These are phyloP conservation scores for Aegilops bicornis DNA, from an alignment of 176 grass and related monocot genomes.

Conservation along the genomic window DNA sequence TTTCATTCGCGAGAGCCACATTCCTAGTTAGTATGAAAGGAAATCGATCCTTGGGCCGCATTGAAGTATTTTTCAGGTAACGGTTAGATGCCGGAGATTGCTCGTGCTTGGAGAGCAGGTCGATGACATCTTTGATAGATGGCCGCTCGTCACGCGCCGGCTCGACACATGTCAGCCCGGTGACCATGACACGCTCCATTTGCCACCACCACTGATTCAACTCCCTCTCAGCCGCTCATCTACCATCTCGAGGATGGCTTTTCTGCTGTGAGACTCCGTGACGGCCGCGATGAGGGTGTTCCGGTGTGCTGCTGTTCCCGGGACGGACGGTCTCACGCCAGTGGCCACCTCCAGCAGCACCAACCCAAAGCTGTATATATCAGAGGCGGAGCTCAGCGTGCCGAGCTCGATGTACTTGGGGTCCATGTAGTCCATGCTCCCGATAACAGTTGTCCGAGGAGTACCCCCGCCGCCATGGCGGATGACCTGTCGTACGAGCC, in stretches of 20 bases:
- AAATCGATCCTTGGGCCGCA: background rate
- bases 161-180: background rate
- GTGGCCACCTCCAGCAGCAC: background rate
- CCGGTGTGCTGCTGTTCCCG: background rate
- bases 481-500: background rate
- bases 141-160: background rate
- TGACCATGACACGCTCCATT: slow-evolving; percentile 10
- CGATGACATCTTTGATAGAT: background rate
- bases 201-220: background rate
- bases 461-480: background rate
- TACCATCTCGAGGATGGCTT: background rate
- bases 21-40: background rate
- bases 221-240: background rate
- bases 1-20: background rate
- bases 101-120: background rate
- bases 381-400: background rate
- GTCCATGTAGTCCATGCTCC: background rate
- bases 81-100: background rate
- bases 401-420: background rate
- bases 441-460: background rate
- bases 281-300: background rate
- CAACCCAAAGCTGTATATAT: background rate
- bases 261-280: background rate
- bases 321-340: background rate
- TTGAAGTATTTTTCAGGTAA: background rate